Conservation (phyloP, 2,329 filamentous ascomycete species). For the Xylaria sp. region DNA sequence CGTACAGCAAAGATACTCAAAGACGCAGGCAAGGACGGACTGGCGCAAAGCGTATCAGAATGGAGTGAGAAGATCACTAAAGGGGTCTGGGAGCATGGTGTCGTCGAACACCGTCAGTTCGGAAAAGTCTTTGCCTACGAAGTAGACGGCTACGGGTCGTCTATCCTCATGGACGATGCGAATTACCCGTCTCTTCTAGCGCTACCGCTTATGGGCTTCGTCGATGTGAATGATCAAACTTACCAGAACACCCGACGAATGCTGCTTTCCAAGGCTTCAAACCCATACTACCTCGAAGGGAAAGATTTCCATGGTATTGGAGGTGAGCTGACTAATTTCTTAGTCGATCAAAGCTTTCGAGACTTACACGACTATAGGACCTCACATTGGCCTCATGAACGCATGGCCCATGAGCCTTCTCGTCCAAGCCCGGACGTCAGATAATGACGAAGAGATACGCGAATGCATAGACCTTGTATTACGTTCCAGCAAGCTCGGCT, state of each 20-base stretch:
- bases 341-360: constrained; percentile 18
- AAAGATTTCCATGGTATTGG: constrained; percentile 86
- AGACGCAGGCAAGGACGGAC: constrained; percentile 64
- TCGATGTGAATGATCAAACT: constrained; percentile 70
- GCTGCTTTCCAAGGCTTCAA: constrained; percentile 78
- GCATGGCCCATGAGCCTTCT: constrained; percentile 98
- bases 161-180: constrained; percentile 88
- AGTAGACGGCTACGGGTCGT: constrained; percentile 85
- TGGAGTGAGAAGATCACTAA: constrained; percentile 73
- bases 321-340: constrained; percentile 62
- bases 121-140: constrained; percentile 88
- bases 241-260: constrained; percentile 89
- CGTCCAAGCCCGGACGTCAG: constrained; percentile 88
- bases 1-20: constrained; percentile 77
- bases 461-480: constrained; percentile 79
- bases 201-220: constrained; percentile 81
- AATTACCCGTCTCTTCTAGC: constrained; percentile 86
- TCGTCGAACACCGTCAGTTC: constrained; percentile 79
- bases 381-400: constrained; percentile 83
- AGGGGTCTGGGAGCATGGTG: constrained; percentile 86
- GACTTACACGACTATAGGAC: constrained; percentile 54
- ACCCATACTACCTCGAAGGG: constrained; percentile 89
- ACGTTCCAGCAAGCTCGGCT: constrained; percentile 76
- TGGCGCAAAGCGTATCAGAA: constrained; percentile 66
- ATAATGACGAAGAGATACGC: constrained; percentile 84